Evolutionary conservation across 164 flowering plant genomes (phyloP).

Genomic region (Tetracentron sinense): DNA sequence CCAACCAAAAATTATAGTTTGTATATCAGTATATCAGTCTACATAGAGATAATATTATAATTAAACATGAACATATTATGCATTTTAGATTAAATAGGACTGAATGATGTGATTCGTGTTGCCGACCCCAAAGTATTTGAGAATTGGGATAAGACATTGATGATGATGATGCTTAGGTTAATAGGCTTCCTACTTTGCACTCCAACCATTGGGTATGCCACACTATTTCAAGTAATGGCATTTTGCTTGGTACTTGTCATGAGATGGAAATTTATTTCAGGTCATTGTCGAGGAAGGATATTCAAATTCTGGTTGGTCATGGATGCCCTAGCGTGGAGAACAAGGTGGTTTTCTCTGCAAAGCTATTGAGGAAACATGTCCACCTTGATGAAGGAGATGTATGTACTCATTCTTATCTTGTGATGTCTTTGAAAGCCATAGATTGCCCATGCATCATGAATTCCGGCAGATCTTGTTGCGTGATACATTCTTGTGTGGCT

Average conservation of each 20-base stretch:
- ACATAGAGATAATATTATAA: too few species aligned
- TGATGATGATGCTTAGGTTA: too few species aligned
- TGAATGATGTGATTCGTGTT: too few species aligned
- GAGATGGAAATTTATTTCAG: constrained; percentile 40
- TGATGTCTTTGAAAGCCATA: not conserved
- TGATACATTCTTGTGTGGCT: too few species aligned
- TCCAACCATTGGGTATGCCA: too few species aligned
- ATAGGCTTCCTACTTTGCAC: too few species aligned
- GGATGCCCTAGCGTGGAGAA: constrained; percentile 82
- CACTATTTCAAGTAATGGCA: not conserved
- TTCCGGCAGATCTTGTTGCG: not conserved
- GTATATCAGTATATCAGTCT: too few species aligned
- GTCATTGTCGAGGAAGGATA: constrained; percentile 89
- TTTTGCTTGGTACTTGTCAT: not conserved
- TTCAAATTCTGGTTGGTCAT: constrained; percentile 86
- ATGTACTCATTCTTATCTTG: constrained; percentile 34
- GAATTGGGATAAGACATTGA: too few species aligned
- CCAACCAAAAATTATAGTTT: too few species aligned
- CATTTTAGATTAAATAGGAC: too few species aligned
- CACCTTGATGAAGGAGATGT: constrained; percentile 99
- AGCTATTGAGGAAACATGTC: constrained; percentile 78
- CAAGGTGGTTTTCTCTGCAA: constrained; percentile 78
- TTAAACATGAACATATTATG: too few species aligned
- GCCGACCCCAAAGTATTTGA: too few species aligned
- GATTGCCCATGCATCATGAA: not conserved